Conservation (phyloP, 768 basidiomycete species). For the Gloeophyllum trabeum region DNA sequence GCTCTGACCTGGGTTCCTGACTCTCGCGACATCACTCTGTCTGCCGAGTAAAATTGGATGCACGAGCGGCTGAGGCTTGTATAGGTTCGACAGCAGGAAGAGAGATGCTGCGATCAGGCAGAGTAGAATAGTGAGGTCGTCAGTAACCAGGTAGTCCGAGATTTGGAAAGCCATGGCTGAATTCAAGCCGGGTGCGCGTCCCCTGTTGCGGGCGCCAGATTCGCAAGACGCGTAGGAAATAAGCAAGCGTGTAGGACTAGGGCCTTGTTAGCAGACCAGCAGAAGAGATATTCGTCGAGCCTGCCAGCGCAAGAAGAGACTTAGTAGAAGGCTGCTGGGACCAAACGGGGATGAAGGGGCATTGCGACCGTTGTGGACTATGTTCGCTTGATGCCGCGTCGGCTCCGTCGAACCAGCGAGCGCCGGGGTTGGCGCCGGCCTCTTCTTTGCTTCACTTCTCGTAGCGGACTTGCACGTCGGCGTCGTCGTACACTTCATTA, state of each 20-base stretch:
- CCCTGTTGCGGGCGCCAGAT: no score
- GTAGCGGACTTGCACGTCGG: no score
- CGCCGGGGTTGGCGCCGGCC: no score
- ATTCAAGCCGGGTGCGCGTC: not conserved
- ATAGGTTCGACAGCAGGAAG: slow-evolving; percentile 67
- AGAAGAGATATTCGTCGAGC: not conserved
- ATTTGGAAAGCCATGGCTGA: slow-evolving; percentile 26
- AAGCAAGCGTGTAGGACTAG: not conserved
- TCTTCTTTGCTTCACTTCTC: no score
- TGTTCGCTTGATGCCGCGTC: no score
- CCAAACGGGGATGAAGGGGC: not conserved
- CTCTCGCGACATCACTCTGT: slow-evolving; percentile 82
- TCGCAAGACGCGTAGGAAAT: not conserved
- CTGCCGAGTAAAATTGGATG: slow-evolving; percentile 90
- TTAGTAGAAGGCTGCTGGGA: not conserved
- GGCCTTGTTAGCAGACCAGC: no score
- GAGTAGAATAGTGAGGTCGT: slow-evolving; percentile 71
- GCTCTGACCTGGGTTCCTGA: slow-evolving; percentile 73
- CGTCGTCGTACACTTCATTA: no score
- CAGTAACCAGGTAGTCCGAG: slow-evolving; percentile 55
- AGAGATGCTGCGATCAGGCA: slow-evolving; percentile 67
- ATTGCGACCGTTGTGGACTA: no score
- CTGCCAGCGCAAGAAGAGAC: not conserved
- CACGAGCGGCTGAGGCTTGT: slow-evolving; percentile 76
- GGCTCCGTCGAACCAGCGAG: no score